Evolutionary conservation across 805 yeast species (phyloP), one percentile per base, ranked within the genome.

Genomic region (Metschnikowia sp.): DNA sequence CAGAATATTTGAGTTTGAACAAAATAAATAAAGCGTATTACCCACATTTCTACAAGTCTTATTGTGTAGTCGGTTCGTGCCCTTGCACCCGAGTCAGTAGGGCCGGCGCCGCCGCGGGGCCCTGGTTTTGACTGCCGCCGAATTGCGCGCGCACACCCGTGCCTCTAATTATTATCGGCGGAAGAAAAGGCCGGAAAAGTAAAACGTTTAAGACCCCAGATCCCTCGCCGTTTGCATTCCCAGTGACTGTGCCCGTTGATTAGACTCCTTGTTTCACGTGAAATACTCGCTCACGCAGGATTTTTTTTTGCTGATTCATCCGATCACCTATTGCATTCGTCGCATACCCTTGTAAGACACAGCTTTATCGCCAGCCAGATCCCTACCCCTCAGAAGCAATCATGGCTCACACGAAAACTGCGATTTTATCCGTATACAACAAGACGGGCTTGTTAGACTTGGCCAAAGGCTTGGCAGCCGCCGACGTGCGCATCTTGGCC

Each of bases 371-470:
- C n/a, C 33, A 31, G 33, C 33, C 11, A 10, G n/a, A 31, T n/a
- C 33, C 33, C n/a, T 11, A n/a, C 33, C 33, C 8, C n/a, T 11
- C n/a, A 10, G 11, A 22, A 22, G 22, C 6, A 22, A 57, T 44
- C 49, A 67, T 66, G 70, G 50, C 69, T 46, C 74, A 79, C 70
- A 72, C 72, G 45, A 86, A 86, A 71, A 94, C 97, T 52, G 99
- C 99, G 40, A 94, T 94, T 63, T 77, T 94, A 57, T 92, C 98
- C 22, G 99, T 94, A 53, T 91, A 94, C 73, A 96, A 94, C 75
- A 94, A 94, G 72, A 94, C 99, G 48, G 99, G 99, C 38, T 76
- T 94, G 55, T 75, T 94, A 60, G 99, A 94, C 69, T 79, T 94
- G 56, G 98, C 98, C 58, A 94, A 94, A 74, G 99, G 99, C 40